phyloP scores from a whole-genome alignment of 169 alveolate species.

The Plasmodium chabaudi region DNA sequence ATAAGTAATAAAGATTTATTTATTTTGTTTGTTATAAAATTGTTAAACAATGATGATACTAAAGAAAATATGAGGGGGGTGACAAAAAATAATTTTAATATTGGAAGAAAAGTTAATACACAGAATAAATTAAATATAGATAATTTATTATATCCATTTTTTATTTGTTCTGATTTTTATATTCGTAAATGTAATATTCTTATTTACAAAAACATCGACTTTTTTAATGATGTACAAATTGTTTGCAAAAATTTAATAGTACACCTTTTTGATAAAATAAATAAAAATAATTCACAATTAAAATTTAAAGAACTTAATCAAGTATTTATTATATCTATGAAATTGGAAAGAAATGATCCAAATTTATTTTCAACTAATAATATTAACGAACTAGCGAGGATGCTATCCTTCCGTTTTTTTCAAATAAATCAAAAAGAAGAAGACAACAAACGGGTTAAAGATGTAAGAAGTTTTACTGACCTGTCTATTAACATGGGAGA shows the following conservation, averaged over 20 bases:
- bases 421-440: slow-evolving; percentile 1
- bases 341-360: slow-evolving; percentile 9
- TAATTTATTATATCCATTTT: slow-evolving; percentile 6
- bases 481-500: not conserved
- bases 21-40: too few species aligned
- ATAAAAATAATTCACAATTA: not conserved
- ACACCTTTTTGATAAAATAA: not conserved
- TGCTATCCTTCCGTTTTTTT: slow-evolving; percentile 7
- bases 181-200: not conserved
- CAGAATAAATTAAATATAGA: not conserved
- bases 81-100: too few species aligned
- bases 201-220: not conserved
- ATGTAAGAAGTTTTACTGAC: not conserved
- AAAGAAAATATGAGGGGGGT: not conserved
- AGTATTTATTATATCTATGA: not conserved
- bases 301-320: slow-evolving; percentile 12
- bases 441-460: too few species aligned
- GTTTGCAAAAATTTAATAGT: slow-evolving; percentile 13
- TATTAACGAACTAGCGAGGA: not conserved
- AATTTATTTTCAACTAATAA: not conserved
- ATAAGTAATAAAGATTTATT: too few species aligned
- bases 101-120: too few species aligned
- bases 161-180: slow-evolving; percentile 8
- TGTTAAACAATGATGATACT: too few species aligned
- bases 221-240: slow-evolving; percentile 4